phyloP scores from a whole-genome alignment of 2,329 filamentous ascomycete genomes.

The Alternaria brassicae region DNA sequence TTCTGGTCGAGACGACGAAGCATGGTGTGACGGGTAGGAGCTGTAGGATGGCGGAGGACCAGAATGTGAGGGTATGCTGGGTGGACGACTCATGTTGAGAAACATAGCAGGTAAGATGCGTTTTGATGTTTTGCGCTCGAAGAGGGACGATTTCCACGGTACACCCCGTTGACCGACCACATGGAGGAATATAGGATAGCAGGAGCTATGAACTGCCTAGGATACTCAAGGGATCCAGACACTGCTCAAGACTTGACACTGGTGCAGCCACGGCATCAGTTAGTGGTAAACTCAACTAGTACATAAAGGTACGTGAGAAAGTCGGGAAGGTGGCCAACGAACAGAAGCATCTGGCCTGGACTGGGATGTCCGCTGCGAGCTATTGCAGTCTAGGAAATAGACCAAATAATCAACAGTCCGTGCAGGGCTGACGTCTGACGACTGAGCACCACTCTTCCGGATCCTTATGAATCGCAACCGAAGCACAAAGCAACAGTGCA shows the following conservation, averaged over 20 bases:
- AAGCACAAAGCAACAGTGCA: conserved; percentile 39
- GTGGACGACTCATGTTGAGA: conserved; percentile 81
- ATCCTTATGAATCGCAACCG: conserved; percentile 44
- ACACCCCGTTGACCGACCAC: conserved; percentile 40
- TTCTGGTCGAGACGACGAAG: conserved; percentile 38
- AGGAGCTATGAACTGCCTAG: conserved; percentile 36
- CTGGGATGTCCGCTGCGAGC: conserved; percentile 42
- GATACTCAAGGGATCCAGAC: conserved; percentile 37
- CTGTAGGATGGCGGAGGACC: conserved; percentile 40
- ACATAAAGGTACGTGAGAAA: conserved; percentile 42
- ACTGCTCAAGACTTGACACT: conserved; percentile 33
- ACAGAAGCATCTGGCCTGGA: conserved; percentile 45
- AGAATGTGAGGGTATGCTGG: conserved; percentile 82
- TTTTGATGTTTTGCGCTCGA: conserved; percentile 36
- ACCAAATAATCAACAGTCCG: conserved; percentile 48
- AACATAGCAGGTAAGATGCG: conserved; percentile 41
- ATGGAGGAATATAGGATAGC: conserved; percentile 42
- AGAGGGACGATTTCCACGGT: conserved; percentile 43
- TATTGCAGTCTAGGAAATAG: conserved; percentile 45
- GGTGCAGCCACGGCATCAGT: conserved; percentile 45
- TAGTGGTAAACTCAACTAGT: conserved; percentile 37
- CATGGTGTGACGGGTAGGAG: conserved; percentile 37
- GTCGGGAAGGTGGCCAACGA: conserved; percentile 31
- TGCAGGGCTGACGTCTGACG: conserved; percentile 51
- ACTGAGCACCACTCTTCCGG: conserved; percentile 45